phyloP scores from a whole-genome alignment of 1,284 basidiomycete species.

The Cryptococcus depauperatus region DNA sequence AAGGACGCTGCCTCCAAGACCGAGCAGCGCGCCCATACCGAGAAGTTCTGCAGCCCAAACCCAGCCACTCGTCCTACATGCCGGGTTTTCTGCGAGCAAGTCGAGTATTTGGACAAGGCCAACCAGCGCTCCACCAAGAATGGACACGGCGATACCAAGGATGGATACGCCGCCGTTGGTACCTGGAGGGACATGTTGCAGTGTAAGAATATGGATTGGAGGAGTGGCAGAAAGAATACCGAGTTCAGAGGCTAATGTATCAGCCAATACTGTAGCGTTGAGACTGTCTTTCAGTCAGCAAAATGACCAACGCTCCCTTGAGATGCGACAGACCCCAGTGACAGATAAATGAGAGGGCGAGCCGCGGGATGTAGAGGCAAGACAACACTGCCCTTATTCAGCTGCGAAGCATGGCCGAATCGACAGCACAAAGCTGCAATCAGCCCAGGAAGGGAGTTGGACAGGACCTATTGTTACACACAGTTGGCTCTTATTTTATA shows the following conservation, averaged over 20 bases:
- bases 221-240: conserved; percentile 65
- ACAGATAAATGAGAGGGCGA: conserved; percentile 35
- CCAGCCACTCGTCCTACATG: conserved; percentile 44
- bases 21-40: conserved; percentile 57
- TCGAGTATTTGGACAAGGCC: conserved; percentile 55
- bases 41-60: conserved; percentile 49
- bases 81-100: conserved; percentile 57
- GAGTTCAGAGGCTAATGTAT: conserved; percentile 47
- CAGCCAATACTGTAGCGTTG: conserved; percentile 28
- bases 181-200: conserved; percentile 67
- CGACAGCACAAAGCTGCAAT: conserved; percentile 58
- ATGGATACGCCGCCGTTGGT: conserved; percentile 82
- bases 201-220: conserved; percentile 68
- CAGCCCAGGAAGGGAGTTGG: conserved; percentile 66
- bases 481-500: no score
- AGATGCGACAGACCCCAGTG: conserved; percentile 56
- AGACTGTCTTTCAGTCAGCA: conserved; percentile 14
- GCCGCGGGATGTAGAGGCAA: conserved; percentile 13
- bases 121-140: conserved; percentile 65
- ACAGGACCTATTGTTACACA: conserved; percentile 57
- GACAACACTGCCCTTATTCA: conserved; percentile 25
- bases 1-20: conserved; percentile 68
- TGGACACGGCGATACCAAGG: conserved; percentile 65
- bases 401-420: conserved; percentile 39
- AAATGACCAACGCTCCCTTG: neutral